Evolutionary conservation across 192 early-diverging fungal genomes (phyloP).

Genomic region (Podila horticola): DNA sequence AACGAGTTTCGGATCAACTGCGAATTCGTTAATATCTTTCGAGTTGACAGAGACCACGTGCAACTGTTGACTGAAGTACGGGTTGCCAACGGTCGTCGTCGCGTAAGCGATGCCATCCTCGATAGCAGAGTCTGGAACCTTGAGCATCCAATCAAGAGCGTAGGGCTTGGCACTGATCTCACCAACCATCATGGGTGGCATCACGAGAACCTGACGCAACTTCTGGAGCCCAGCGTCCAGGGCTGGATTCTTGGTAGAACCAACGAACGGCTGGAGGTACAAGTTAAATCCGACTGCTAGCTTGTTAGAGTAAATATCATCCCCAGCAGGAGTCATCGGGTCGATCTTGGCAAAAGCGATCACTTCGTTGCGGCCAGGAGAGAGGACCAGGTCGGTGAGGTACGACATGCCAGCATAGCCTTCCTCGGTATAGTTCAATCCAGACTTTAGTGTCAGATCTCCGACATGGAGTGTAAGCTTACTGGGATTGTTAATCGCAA

Average conservation of each 20-base stretch:
- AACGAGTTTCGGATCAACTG: no score
- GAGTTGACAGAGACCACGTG: neutral
- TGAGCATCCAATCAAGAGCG: neutral
- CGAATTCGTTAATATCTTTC: neutral
- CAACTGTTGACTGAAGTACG: neutral
- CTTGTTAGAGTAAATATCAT: neutral
- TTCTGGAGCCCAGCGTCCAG: conserved; percentile 3
- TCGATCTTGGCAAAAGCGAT: neutral
- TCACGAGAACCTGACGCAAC: neutral
- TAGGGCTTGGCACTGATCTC: neutral
- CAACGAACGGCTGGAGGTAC: neutral
- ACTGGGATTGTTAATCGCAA: conserved; percentile 44
- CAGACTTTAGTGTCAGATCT: conserved; percentile 11
- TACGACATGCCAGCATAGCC: conserved; percentile 53
- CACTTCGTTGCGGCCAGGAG: conserved; percentile 18
- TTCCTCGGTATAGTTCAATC: conserved; percentile 8
- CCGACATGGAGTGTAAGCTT: conserved; percentile 32
- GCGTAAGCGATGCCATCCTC: neutral
- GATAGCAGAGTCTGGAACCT: neutral
- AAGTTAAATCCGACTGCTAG: neutral
- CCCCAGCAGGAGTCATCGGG: neutral
- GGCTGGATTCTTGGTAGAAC: conserved; percentile 8
- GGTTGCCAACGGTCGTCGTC: neutral
- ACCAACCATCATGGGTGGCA: neutral
- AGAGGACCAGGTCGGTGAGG: conserved; percentile 13